These are phyloP conservation scores for Carex pumila DNA, from an alignment of 176 grass and related monocot genomes.

Conservation along the genomic window DNA sequence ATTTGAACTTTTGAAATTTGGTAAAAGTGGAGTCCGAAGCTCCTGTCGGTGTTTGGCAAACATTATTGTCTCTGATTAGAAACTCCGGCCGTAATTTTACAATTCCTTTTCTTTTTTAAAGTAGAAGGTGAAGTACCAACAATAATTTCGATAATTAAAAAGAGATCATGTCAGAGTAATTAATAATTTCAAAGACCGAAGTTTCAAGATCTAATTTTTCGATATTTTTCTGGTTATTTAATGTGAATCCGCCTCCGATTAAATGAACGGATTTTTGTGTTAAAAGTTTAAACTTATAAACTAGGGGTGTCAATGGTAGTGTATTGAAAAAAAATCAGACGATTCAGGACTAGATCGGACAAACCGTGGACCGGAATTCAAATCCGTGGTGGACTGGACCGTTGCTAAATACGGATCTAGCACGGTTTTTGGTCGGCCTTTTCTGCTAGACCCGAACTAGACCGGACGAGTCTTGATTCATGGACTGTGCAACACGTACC, in stretches of 20 bases:
- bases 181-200: neutral
- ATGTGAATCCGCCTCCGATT: neutral
- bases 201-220: neutral
- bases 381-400: too few species aligned
- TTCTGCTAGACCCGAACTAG: too few species aligned
- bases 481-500: too few species aligned
- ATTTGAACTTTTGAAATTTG: neutral
- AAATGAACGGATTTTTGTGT: neutral
- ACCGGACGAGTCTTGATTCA: too few species aligned
- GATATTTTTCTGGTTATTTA: neutral
- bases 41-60: neutral
- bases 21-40: neutral
- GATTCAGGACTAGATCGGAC: too few species aligned
- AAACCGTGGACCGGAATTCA: too few species aligned
- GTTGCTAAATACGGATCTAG: too few species aligned
- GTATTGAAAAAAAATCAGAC: too few species aligned
- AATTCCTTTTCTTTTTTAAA: neutral
- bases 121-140: neutral
- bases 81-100: neutral
- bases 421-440: too few species aligned
- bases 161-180: neutral
- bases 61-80: neutral
- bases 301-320: too few species aligned
- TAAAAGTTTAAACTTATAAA: neutral
- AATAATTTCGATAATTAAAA: neutral